phyloP scores from a whole-genome alignment of 371 early-diverging fungal genomes.

The Funneliformis caledonium region DNA sequence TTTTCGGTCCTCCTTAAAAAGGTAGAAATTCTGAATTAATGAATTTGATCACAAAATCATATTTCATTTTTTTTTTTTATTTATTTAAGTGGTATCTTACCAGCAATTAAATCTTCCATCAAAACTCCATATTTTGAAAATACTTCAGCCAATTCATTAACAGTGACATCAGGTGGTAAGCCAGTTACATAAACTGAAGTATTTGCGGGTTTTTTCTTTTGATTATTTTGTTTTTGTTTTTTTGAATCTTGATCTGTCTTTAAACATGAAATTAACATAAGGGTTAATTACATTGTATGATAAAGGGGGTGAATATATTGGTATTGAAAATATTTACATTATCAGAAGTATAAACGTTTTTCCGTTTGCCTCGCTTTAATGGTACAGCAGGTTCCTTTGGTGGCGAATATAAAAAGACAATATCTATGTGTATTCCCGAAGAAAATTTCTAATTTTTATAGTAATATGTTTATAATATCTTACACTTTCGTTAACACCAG shows the following conservation, averaged over 20 bases:
- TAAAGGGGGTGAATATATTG: background rate
- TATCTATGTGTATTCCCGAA: conserved; percentile 8
- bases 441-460: conserved; percentile 4
- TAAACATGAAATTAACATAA: conserved; percentile 9
- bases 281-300: background rate
- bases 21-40: background rate
- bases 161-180: conserved; percentile 80
- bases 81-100: conserved; percentile 42
- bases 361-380: conserved; percentile 25
- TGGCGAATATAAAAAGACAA: conserved; percentile 11
- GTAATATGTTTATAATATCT: conserved; percentile 30
- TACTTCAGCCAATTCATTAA: conserved; percentile 74
- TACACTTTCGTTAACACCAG: conserved; percentile 61
- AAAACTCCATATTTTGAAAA: conserved; percentile 92
- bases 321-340: conserved; percentile 12
- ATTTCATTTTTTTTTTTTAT: background rate
- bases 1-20: conserved; percentile 73
- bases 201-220: conserved; percentile 50
- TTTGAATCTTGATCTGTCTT: conserved; percentile 44
- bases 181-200: conserved; percentile 89
- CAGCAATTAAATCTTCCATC: conserved; percentile 79
- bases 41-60: background rate
- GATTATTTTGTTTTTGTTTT: conserved; percentile 59
- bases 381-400: conserved; percentile 29
- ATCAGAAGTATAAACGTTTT: conserved; percentile 22